phyloP scores from a whole-genome alignment of 805 yeast species.

The Yamadazyma akitaensis region DNA sequence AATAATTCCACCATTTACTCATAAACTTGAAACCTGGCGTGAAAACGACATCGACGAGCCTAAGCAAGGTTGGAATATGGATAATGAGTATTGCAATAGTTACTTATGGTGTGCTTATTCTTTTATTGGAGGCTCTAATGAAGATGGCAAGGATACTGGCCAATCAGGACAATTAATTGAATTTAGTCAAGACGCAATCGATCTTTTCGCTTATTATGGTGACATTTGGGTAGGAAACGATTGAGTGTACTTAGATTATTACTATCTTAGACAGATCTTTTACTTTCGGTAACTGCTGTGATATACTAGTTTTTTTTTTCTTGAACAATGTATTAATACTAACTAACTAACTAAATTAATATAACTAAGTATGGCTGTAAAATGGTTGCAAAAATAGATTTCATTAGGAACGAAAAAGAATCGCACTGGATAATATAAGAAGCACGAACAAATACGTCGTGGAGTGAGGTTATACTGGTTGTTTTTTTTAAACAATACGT shows the following conservation, averaged over 20 bases:
- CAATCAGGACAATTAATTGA: conserved; percentile 46
- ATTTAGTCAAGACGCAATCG: conserved; percentile 27
- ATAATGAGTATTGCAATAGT: conserved; percentile 49
- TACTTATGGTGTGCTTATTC: conserved; percentile 65
- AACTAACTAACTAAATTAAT: too few relatives aligned
- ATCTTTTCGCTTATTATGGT: conserved; percentile 43
- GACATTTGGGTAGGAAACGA: conserved; percentile 51
- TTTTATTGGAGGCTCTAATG: conserved; percentile 43
- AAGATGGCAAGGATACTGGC: conserved; percentile 29
- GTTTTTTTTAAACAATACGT: too few relatives aligned
- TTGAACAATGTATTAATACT: too few relatives aligned
- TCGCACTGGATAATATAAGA: too few relatives aligned
- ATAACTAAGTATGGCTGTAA: too few relatives aligned
- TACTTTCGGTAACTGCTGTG: too few relatives aligned
- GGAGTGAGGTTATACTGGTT: too few relatives aligned
- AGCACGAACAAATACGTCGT: too few relatives aligned
- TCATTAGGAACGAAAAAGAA: too few relatives aligned
- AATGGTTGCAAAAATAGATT: too few relatives aligned
- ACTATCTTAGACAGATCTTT: too few relatives aligned
- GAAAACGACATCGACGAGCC: conserved; percentile 43
- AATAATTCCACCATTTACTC: conserved; percentile 52
- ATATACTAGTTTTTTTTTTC: too few relatives aligned
- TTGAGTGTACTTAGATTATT: conserved; percentile 13
- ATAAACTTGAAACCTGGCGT: conserved; percentile 31
- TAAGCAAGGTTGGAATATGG: conserved; percentile 49